Conservation (phyloP, 192 early-diverging fungal genomes). For the Entrophospora sp. region DNA sequence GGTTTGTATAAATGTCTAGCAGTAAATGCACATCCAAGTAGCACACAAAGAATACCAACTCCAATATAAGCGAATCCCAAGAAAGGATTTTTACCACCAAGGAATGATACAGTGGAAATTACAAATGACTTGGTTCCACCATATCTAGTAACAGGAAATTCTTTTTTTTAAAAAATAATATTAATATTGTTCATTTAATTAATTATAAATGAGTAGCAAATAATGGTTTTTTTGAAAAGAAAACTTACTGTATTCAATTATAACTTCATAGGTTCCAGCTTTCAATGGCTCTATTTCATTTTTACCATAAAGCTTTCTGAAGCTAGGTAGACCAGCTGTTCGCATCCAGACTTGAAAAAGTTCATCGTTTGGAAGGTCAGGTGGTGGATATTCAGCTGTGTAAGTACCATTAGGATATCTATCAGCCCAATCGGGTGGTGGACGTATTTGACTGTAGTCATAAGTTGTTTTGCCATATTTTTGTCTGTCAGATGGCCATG, state of each 20-base stretch:
- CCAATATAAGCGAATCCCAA: constrained; percentile 91
- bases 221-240: constrained; percentile 11
- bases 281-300: constrained; percentile 52
- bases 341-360: constrained; percentile 99
- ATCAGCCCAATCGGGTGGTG: constrained; percentile 82
- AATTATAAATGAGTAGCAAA: background rate
- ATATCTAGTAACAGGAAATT: constrained; percentile 78
- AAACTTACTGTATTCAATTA: constrained; percentile 65
- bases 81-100: constrained; percentile 97
- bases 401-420: constrained; percentile 50
- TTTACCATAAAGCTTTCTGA: constrained; percentile 89
- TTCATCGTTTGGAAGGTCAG: constrained; percentile 61
- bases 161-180: constrained; percentile 29
- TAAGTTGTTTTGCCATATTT: constrained; percentile 55
- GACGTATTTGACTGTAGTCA: constrained; percentile 42
- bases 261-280: constrained; percentile 63
- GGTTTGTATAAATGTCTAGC: constrained; percentile 90
- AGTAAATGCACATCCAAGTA: constrained; percentile 82
- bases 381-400: constrained; percentile 41
- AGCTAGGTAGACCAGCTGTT: constrained; percentile 88
- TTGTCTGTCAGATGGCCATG: constrained; percentile 79
- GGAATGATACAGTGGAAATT: constrained; percentile 84
- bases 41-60: constrained; percentile 83
- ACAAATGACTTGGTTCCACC: constrained; percentile 95
- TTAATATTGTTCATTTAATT: background rate